These are phyloP conservation scores for Rhynchospora breviuscula DNA, from an alignment of 176 grass and related monocot species.

Conservation along the genomic window DNA sequence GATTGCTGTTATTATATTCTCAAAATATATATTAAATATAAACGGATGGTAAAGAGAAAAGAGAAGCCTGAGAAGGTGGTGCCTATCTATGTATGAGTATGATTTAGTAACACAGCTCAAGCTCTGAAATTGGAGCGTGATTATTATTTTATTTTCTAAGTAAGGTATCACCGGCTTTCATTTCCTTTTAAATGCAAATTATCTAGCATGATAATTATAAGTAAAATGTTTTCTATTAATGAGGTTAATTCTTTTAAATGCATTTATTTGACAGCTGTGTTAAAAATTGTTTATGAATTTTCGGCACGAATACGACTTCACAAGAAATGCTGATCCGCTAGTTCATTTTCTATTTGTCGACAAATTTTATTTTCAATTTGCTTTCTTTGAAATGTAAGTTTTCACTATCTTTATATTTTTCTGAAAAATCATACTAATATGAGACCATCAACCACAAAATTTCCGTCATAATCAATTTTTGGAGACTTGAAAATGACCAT, in stretches of 20 bases:
- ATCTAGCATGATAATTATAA: not conserved
- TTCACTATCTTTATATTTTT: not conserved
- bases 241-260: not conserved
- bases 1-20: not conserved
- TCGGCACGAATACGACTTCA: not conserved
- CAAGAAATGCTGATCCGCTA: not conserved
- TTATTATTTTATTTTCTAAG: not conserved
- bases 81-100: not conserved
- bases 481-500: not conserved
- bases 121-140: constrained; percentile 6
- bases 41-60: not conserved
- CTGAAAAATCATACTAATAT: not conserved
- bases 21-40: not conserved
- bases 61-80: not conserved
- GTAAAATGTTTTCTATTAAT: constrained; percentile 14
- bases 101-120: not conserved
- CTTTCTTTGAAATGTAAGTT: not conserved
- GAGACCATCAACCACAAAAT: not conserved
- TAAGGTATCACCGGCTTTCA: not conserved
- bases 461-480: not conserved
- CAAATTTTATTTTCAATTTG: not conserved
- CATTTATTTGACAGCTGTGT: not conserved
- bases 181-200: not conserved
- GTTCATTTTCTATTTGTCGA: not conserved
- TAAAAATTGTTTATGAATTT: not conserved